phyloP scores from a whole-genome alignment of 1,284 basidiomycete genomes.

The Ceratobasidium sp. region DNA sequence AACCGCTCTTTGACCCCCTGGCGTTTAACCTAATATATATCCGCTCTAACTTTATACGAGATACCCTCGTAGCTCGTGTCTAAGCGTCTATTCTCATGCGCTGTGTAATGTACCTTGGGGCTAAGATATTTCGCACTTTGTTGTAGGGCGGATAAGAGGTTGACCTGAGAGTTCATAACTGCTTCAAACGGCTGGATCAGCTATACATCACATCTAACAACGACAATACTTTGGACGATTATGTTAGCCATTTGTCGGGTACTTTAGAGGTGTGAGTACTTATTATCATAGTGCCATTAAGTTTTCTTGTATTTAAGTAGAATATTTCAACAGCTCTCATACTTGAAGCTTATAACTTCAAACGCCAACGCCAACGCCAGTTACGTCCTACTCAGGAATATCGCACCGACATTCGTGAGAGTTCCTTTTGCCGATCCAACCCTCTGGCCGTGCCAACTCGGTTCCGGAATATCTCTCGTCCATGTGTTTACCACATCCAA shows the following conservation, averaged over 20 bases:
- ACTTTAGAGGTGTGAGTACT: constrained; percentile 13
- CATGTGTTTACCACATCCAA: neutral
- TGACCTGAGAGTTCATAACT: neutral
- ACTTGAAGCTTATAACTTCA: neutral
- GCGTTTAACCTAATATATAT: constrained; percentile 2
- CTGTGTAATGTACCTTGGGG: constrained; percentile 27
- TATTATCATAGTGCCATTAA: neutral
- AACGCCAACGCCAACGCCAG: neutral
- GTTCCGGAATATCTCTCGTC: constrained; percentile 5
- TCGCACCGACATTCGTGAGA: neutral
- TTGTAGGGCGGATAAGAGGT: constrained; percentile 3
- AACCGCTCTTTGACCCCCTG: constrained; percentile 14
- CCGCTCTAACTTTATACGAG: neutral
- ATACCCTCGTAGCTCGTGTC: neutral
- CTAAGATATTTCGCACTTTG: constrained; percentile 8
- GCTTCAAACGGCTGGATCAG: neutral
- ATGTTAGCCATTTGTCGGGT: neutral
- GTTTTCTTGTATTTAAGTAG: neutral
- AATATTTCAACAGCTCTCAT: neutral
- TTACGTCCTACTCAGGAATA: neutral
- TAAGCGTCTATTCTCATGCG: constrained; percentile 10
- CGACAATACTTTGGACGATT: neutral
- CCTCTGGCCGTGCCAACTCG: neutral
- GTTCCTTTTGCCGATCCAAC: neutral
- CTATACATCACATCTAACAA: neutral